phyloP scores from a whole-genome alignment of 257 asterid species.

The Haberlea rhodopensis region DNA sequence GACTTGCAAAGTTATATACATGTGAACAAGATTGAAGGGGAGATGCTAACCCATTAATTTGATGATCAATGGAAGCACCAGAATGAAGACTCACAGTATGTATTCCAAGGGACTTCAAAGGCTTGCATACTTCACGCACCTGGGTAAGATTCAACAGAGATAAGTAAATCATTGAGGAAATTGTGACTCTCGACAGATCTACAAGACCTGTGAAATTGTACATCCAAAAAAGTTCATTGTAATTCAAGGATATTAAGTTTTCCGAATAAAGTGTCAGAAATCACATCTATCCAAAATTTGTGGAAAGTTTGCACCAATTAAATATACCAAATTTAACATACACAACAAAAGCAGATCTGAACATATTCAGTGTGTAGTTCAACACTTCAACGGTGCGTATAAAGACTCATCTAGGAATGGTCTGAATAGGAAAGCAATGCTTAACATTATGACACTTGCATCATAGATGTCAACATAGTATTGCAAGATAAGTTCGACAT shows the following conservation, averaged over 20 bases:
- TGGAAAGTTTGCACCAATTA: background rate
- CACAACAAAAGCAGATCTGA: background rate
- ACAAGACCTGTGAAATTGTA: background rate
- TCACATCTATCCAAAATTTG: background rate
- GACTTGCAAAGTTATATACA: background rate
- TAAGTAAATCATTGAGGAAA: conserved; percentile 23
- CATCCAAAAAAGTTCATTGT: background rate
- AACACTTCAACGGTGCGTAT: conserved; percentile 1
- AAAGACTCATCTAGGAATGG: background rate
- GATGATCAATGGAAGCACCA: conserved; percentile 84
- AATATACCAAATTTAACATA: background rate
- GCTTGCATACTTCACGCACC: conserved; percentile 70
- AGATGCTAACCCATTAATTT: conserved; percentile 63
- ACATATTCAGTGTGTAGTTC: background rate
- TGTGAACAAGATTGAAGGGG: background rate
- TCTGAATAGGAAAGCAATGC: too few species aligned
- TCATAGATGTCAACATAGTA: background rate
- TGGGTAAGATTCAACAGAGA: conserved; percentile 20
- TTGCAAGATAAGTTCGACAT: too few species aligned
- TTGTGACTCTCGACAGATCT: conserved; percentile 13
- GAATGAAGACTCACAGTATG: conserved; percentile 75
- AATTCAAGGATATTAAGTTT: background rate
- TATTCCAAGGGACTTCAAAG: conserved; percentile 57
- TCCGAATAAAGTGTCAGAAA: background rate
- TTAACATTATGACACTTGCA: too few species aligned